Percentiles rank a stretch among this genome's conserved stretches.
These are phyloP conservation scores for Collariella sp. DNA, from an alignment of 495 filamentous ascomycete species.

Conservation along the genomic window DNA sequence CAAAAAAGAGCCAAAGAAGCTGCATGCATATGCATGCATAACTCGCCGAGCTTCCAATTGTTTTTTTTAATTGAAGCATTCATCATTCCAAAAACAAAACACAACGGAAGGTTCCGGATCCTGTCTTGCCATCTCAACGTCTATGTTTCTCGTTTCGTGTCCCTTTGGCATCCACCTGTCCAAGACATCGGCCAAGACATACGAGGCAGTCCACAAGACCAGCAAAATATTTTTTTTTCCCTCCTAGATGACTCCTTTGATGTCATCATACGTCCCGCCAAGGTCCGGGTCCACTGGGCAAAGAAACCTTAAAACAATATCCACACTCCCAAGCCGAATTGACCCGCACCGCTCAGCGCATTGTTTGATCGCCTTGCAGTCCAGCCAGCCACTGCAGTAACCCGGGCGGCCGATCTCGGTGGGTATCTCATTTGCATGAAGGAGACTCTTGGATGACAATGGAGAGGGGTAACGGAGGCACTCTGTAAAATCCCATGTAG, in stretches of 20 bases:
- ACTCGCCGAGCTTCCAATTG: no score
- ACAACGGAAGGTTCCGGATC: neutral
- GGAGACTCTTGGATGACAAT: neutral
- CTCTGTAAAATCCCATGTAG: no score
- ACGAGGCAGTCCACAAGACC: neutral
- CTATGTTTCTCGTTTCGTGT: neutral
- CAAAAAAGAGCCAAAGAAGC: neutral
- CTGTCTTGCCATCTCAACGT: slow-evolving; percentile 2
- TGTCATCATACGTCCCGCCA: neutral
- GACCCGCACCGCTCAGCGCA: slow-evolving; percentile 1
- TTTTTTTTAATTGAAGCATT: no score
- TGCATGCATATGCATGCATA: neutral
- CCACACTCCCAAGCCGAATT: neutral
- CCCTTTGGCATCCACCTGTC: neutral
- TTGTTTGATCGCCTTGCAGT: neutral
- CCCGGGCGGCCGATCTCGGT: neutral
- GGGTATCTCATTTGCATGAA: neutral
- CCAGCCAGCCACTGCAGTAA: neutral
- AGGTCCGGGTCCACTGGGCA: neutral
- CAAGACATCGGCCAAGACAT: slow-evolving; percentile 1
- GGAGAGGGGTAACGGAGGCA: neutral
- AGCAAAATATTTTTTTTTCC: neutral
- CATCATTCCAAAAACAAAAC: no score
- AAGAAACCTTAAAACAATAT: neutral
- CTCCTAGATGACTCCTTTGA: neutral